These are phyloP conservation scores for Candida bentonensis DNA, from an alignment of 805 yeast genomes.

Conservation along the genomic window DNA sequence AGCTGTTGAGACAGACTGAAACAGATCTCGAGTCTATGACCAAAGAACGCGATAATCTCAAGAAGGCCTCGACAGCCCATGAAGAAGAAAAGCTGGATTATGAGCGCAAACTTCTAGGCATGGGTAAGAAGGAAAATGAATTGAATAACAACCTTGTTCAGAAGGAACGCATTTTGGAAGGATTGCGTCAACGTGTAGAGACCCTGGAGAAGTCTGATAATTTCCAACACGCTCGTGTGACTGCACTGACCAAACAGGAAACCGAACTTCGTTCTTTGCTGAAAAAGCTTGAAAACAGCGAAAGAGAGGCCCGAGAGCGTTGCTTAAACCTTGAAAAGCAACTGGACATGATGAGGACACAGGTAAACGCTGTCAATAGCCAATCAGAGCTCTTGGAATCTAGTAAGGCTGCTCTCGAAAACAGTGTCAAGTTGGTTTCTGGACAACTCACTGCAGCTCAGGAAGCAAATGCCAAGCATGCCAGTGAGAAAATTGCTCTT, in stretches of 20 bases:
- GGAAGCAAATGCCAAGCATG: neutral
- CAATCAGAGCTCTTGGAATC: neutral
- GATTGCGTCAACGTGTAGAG: neutral
- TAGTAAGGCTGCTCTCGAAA: neutral
- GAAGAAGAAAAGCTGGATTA: neutral
- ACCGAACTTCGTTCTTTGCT: neutral
- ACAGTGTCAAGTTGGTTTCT: neutral
- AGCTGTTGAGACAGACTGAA: neutral
- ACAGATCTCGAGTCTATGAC: neutral
- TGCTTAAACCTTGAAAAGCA: neutral
- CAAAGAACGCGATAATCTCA: neutral
- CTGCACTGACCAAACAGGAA: neutral
- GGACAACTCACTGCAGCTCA: neutral
- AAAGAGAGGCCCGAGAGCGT: neutral
- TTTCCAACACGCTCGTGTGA: neutral
- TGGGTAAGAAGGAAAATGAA: neutral
- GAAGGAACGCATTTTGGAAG: neutral
- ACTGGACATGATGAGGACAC: neutral
- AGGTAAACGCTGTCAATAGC: neutral
- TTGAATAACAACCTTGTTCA: neutral
- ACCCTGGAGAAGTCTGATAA: neutral
- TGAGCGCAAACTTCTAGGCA: neutral
- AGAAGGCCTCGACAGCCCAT: neutral
- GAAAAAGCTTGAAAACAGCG: neutral
- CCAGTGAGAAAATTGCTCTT: neutral